These are phyloP conservation scores for Fraxinus sp. DNA, from an alignment of 305 asterid species.

Conservation along the genomic window DNA sequence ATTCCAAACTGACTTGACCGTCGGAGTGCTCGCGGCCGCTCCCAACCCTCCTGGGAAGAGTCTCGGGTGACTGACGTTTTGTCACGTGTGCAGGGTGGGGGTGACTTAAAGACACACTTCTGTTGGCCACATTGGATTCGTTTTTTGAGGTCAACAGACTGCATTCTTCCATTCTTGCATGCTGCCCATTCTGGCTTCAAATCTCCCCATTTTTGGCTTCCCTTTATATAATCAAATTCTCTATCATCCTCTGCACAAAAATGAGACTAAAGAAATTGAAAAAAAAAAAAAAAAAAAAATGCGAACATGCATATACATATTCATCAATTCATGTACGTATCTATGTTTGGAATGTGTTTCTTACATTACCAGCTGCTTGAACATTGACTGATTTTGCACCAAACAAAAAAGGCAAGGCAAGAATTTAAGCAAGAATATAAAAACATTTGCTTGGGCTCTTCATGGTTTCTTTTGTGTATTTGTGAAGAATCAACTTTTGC, in stretches of 20 bases:
- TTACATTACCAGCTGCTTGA: constrained; percentile 35
- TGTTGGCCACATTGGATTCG: too few species aligned
- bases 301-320: neutral
- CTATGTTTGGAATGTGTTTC: neutral
- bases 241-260: constrained; percentile 55
- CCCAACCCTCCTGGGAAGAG: too few species aligned
- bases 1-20: too few species aligned
- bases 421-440: constrained; percentile 12
- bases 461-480: constrained; percentile 11
- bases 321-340: too few species aligned
- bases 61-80: too few species aligned
- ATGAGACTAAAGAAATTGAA: neutral
- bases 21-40: too few species aligned
- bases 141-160: too few species aligned
- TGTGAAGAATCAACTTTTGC: neutral
- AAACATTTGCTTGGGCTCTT: constrained; percentile 11
- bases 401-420: constrained; percentile 27
- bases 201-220: constrained; percentile 55
- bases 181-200: constrained; percentile 62
- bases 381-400: constrained; percentile 32
- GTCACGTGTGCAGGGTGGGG: too few species aligned
- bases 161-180: constrained; percentile 52
- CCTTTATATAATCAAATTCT: constrained; percentile 48
- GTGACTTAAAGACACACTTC: too few species aligned
- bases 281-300: too few species aligned